Percentiles rank a stretch among this genome's conserved stretches.
Evolutionary conservation across 768 basidiomycete genomes (phyloP).

Genomic region (Russula griseocarnosa): DNA sequence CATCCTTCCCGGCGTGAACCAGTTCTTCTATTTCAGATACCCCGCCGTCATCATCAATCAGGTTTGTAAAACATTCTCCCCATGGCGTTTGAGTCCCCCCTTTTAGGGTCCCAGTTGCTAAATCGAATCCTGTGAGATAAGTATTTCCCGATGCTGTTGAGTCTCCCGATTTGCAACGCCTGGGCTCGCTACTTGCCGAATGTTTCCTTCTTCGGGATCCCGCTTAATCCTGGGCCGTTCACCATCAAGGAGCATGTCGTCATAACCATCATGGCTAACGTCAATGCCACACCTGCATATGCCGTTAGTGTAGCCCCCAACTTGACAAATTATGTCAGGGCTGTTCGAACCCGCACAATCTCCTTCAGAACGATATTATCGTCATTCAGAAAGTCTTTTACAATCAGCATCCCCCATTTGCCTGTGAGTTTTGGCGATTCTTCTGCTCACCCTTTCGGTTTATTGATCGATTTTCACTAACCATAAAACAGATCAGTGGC

Average conservation of each 20-base stretch:
- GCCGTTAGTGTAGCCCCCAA: constrained; percentile 29
- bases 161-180: constrained; percentile 59
- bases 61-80: too few species aligned
- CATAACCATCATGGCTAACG: constrained; percentile 43
- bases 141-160: constrained; percentile 64
- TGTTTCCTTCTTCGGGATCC: constrained; percentile 48
- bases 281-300: constrained; percentile 37
- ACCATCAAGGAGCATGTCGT: constrained; percentile 70
- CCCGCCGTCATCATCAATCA: constrained; percentile 40
- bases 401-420: constrained; percentile 38
- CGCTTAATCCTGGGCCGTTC: constrained; percentile 66
- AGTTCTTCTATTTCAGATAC: constrained; percentile 72
- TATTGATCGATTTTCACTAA: neutral
- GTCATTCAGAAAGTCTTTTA: constrained; percentile 47
- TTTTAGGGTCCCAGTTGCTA: neutral
- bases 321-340: neutral
- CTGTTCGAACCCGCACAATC: neutral
- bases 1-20: constrained; percentile 68
- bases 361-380: constrained; percentile 40
- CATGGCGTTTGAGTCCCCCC: neutral
- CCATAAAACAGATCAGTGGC: constrained; percentile 34
- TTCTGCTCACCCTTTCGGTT: neutral
- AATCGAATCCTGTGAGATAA: constrained; percentile 20
- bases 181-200: constrained; percentile 61
- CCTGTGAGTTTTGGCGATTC: constrained; percentile 29